phyloP scores from a whole-genome alignment of 2,329 filamentous ascomycete genomes.

The Thermothelomyces thermophilus region DNA sequence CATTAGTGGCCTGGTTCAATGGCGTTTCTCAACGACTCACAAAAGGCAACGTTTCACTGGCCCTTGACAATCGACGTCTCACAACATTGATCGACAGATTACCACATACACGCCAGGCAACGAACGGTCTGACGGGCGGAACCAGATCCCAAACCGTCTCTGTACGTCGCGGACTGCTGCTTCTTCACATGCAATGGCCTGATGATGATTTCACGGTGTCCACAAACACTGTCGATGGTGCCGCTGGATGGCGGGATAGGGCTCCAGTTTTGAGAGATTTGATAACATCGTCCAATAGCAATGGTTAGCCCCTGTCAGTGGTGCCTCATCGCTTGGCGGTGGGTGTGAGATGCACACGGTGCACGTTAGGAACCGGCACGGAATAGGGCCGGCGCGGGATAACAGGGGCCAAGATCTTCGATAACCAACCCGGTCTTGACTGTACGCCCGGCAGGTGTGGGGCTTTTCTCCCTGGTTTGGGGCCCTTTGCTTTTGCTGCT shows the following conservation, averaged over 20 bases:
- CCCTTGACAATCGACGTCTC: background rate
- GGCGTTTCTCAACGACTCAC: background rate
- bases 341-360: background rate
- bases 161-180: background rate
- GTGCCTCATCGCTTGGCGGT: background rate
- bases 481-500: background rate
- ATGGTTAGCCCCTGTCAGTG: constrained; percentile 6
- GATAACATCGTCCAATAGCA: constrained; percentile 7
- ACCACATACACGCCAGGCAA: background rate
- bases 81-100: constrained; percentile 7
- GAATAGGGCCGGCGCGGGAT: constrained; percentile 3
- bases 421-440: constrained; percentile 1
- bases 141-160: background rate
- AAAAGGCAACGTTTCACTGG: constrained; percentile 3
- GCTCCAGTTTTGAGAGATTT: background rate
- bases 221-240: background rate
- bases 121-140: background rate
- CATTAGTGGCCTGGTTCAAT: constrained; percentile 4
- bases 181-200: constrained; percentile 8
- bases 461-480: background rate
- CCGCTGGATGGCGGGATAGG: background rate
- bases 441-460: background rate
- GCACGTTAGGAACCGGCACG: background rate
- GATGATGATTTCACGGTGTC: constrained; percentile 1
- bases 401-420: constrained; percentile 14